Percentiles rank a stretch among this genome's conserved stretches.
Evolutionary conservation across 2,329 filamentous ascomycete species (phyloP).

Genomic region (Clonostachys rhizophaga): DNA sequence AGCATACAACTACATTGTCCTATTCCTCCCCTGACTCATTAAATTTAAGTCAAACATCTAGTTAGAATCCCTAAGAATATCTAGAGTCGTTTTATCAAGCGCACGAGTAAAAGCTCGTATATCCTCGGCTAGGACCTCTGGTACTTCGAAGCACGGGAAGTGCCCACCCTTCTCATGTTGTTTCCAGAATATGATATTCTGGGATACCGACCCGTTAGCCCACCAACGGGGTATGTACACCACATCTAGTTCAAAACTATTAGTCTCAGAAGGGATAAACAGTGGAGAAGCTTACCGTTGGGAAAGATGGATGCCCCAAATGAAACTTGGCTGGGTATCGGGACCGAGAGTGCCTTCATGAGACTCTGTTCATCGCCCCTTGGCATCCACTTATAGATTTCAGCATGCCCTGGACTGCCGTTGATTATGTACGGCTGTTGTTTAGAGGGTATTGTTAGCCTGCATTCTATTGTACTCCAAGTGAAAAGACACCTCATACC

Average conservation of each 20-base stretch:
- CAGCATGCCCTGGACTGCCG: background rate
- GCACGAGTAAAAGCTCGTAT: conserved; percentile 4
- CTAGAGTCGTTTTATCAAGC: background rate
- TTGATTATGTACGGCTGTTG: background rate
- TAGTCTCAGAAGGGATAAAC: background rate
- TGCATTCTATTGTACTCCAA: too few species aligned
- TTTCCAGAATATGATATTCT: background rate
- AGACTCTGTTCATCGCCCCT: background rate
- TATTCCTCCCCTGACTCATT: too few species aligned
- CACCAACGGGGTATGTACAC: background rate
- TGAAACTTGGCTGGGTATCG: background rate
- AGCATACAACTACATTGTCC: too few species aligned
- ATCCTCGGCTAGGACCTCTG: conserved; percentile 5
- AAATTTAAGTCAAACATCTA: too few species aligned
- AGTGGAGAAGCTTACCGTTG: background rate
- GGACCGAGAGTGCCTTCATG: background rate
- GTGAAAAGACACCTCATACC: background rate
- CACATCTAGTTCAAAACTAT: background rate
- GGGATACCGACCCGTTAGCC: background rate
- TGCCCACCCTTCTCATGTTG: background rate
- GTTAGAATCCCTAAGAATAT: too few species aligned
- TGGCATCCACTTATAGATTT: background rate
- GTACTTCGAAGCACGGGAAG: background rate
- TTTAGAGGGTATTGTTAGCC: too few species aligned
- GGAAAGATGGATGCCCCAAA: background rate